A percentile compares a stretch with the other conserved stretches of the same genome.
phyloP scores from a whole-genome alignment of 1,139 yeast species.

The Arxiozyma bovina region DNA sequence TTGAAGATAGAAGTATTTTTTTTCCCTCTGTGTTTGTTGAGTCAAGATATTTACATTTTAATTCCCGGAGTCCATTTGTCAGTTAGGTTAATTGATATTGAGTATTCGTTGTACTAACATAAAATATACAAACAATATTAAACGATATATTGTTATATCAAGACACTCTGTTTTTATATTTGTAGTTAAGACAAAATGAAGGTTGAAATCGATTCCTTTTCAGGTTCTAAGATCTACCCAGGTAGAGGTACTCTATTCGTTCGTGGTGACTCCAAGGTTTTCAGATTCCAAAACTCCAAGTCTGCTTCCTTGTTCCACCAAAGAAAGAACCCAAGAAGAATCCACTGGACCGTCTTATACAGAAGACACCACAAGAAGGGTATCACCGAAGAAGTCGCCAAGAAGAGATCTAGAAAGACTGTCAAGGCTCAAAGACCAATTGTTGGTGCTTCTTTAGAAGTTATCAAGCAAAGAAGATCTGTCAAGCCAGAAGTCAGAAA shows the following conservation, averaged over 20 bases:
- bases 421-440: constrained; percentile 98
- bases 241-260: constrained; percentile 99
- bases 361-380: constrained; percentile 99
- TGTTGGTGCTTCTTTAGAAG: constrained; percentile 98
- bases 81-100: too few species aligned
- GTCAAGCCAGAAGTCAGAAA: constrained; percentile 96
- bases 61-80: not conserved
- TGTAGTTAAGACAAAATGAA: constrained; percentile 47
- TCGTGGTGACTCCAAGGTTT: constrained; percentile 99
- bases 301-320: constrained; percentile 97
- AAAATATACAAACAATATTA: not conserved
- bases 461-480: constrained; percentile 95
- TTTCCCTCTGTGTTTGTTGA: not conserved
- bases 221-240: constrained; percentile 99
- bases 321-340: constrained; percentile 99
- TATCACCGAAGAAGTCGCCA: constrained; percentile 94
- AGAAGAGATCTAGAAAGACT: constrained; percentile 96
- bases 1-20: not conserved
- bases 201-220: constrained; percentile 99
- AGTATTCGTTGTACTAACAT: not conserved
- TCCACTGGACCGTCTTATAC: constrained; percentile 98
- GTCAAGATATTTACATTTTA: not conserved
- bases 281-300: constrained; percentile 99
- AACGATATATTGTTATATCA: not conserved
- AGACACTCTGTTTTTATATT: not conserved